Percentiles rank a stretch among this genome's conserved stretches.
phyloP scores from a whole-genome alignment of 2,329 filamentous ascomycete species.

The Scedosporium minutisporum region DNA sequence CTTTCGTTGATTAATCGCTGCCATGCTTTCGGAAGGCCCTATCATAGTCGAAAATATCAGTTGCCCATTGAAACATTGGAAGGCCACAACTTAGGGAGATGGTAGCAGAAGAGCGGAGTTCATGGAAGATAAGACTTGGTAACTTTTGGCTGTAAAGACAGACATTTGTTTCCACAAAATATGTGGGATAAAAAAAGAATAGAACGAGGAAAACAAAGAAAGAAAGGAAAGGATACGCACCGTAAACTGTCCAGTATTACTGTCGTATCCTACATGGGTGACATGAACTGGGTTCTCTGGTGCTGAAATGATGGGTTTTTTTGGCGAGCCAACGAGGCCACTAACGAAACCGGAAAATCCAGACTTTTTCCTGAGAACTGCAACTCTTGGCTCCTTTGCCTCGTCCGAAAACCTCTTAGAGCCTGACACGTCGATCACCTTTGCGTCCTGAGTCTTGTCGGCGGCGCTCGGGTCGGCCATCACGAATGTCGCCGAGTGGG shows the following conservation, averaged over 20 bases:
- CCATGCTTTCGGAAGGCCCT: constrained; percentile 97
- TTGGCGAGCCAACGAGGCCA: constrained; percentile 72
- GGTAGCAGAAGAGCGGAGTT: no score
- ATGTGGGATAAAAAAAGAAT: not conserved
- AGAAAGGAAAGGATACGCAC: constrained; percentile 41
- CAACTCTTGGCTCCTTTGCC: constrained; percentile 50
- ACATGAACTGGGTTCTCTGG: constrained; percentile 97
- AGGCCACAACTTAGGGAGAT: not conserved
- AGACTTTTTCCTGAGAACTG: constrained; percentile 69
- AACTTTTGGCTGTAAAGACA: no score
- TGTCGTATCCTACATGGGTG: constrained; percentile 96
- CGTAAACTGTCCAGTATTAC: constrained; percentile 90
- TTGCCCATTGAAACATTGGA: constrained; percentile 2
- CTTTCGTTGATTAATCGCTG: constrained; percentile 90
- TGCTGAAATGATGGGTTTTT: constrained; percentile 90
- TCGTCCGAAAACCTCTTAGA: constrained; percentile 77
- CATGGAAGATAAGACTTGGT: no score
- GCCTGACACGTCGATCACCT: constrained; percentile 37
- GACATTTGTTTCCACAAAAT: no score
- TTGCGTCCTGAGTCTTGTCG: constrained; percentile 27
- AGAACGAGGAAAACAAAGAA: constrained; percentile 7
- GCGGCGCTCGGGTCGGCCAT: constrained; percentile 46
- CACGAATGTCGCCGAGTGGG: constrained; percentile 58
- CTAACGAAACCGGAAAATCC: constrained; percentile 84
- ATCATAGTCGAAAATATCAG: constrained; percentile 8